Evolutionary conservation across 2,329 filamentous ascomycete genomes (phyloP), one percentile per base, ranked within the genome.

Genomic region (Phyllosticta citriasiana): DNA sequence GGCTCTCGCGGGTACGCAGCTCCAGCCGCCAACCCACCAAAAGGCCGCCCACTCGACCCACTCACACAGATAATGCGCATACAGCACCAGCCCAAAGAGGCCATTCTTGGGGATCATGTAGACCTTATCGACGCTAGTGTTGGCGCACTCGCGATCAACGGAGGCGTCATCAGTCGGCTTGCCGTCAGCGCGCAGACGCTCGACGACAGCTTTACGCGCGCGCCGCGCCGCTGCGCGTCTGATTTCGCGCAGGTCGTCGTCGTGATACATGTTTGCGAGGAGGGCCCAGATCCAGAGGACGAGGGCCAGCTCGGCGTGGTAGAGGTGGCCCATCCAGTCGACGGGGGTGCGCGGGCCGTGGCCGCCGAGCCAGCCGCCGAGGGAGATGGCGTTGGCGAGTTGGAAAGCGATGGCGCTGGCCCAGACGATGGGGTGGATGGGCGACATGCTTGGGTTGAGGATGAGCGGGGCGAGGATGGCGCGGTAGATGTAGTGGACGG

Each of bases 21-120:
- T 74, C 76, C 79, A 82, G 0, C 82, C 81, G 1, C 86, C 82
- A 66, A 88, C 82, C 73, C 96, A 82, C 79, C 87, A 91, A 73
- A 91, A 99, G 0, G 94, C 94, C 3, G 82, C 74, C 94, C 94
- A 99, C 79, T 99, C 94, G 59, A 96, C 73, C 94, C 94, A 99
- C 77, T 99, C 94, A 71, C 87, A 88, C n/a, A 96, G 80, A 73
- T 97, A 99, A 73, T 99, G 94, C 66, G 94, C 91, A 73, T 88
- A 96, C 63, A 97, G 80, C 70, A 96, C 83, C 68, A 86, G 87
- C 66, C 82, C 80, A 76, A 97, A 99, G 57, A 96, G 76, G 0
- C 92, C 91, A 57, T 87, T 87, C 69, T 89, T 79, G 0, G 94
- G 94, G 58, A 99, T 83, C 76, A 89, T 85, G 73, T 97, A 97